Percentiles rank a stretch among this genome's conserved stretches.
These are phyloP conservation scores for Quercus mongolica DNA, from an alignment of 306 rosid genomes.

Conservation along the genomic window DNA sequence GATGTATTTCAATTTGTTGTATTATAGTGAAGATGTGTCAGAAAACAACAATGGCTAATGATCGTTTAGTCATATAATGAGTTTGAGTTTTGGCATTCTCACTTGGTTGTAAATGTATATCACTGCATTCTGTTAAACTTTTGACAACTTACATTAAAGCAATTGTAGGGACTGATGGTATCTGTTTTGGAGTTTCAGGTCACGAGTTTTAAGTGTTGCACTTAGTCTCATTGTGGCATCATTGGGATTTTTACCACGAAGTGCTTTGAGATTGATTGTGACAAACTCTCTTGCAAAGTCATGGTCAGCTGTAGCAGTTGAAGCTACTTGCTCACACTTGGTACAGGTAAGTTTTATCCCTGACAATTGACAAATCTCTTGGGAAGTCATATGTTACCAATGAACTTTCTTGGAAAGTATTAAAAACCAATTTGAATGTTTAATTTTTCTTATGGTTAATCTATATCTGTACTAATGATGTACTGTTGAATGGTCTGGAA, in stretches of 20 bases:
- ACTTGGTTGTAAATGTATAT: constrained; percentile 5
- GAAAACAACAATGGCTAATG: background rate
- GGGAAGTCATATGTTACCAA: background rate
- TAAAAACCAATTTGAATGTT: background rate
- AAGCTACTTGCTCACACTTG: constrained; percentile 83
- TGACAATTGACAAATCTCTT: constrained; percentile 3
- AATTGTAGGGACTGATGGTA: constrained; percentile 21
- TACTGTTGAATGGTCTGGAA: background rate
- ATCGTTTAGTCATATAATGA: background rate
- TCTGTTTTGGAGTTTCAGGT: constrained; percentile 48
- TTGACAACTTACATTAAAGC: constrained; percentile 5
- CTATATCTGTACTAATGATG: background rate
- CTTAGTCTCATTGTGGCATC: constrained; percentile 47
- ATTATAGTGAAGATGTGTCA: background rate
- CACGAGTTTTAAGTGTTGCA: constrained; percentile 41
- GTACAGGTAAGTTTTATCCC: constrained; percentile 48
- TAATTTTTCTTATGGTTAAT: background rate
- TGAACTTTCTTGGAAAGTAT: background rate
- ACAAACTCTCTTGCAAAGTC: constrained; percentile 55
- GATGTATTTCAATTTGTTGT: background rate
- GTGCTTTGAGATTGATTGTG: constrained; percentile 51
- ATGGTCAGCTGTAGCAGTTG: constrained; percentile 77
- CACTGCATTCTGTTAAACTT: background rate
- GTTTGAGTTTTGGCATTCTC: constrained; percentile 13
- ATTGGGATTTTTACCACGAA: constrained; percentile 62